phyloP scores from a whole-genome alignment of 108 stramenopile species.

The Cyclotella cryptica region DNA sequence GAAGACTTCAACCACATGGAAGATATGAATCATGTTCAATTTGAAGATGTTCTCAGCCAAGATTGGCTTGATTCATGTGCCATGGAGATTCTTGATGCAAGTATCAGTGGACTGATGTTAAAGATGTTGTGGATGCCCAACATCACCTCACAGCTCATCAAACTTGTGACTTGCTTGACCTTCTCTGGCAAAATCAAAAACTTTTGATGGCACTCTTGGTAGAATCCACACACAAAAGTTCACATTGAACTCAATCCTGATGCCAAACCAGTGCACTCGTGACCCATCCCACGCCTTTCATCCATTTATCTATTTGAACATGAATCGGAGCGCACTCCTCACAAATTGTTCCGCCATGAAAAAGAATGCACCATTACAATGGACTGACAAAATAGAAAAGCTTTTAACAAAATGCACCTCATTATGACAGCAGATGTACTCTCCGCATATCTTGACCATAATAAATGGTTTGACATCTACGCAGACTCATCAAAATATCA shows the following conservation, averaged over 20 bases:
- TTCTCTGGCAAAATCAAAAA: not conserved
- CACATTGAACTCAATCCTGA: not conserved
- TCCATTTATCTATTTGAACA: not conserved
- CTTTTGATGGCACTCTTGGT: not conserved
- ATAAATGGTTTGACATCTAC: constrained; percentile 2
- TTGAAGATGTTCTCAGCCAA: too few relatives aligned
- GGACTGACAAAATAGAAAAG: constrained; percentile 38
- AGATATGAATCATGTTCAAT: too few relatives aligned
- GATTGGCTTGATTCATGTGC: too few relatives aligned
- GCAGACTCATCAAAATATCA: constrained; percentile 45
- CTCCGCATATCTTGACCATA: constrained; percentile 44
- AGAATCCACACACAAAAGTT: too few relatives aligned
- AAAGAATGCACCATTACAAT: not conserved
- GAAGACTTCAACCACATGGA: too few relatives aligned
- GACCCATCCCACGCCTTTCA: not conserved
- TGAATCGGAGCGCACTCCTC: constrained; percentile 17
- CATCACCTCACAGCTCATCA: not conserved
- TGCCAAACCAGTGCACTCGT: not conserved
- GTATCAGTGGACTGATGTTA: not conserved
- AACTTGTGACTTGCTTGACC: not conserved
- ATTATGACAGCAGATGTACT: constrained; percentile 37
- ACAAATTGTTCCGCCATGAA: constrained; percentile 19
- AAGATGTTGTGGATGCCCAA: not conserved
- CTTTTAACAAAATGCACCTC: constrained; percentile 33
- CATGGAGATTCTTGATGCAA: not conserved